A percentile compares a stretch with the other conserved stretches of the same genome.
Conservation (phyloP, 306 rosid species). For the Glycine tomentella region DNA sequence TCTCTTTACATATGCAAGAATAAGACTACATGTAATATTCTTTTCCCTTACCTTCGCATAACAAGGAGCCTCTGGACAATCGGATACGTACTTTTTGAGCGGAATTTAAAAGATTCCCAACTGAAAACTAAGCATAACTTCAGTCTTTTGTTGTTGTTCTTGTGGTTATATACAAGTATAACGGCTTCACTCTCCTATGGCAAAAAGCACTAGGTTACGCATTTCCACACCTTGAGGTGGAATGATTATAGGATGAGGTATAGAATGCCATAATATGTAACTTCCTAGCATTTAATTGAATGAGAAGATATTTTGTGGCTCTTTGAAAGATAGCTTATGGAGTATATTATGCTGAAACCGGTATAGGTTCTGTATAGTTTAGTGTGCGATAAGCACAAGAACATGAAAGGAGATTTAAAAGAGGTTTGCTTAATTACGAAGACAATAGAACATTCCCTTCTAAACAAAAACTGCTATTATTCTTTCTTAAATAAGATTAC, state of each 20-base stretch:
- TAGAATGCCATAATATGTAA: background rate
- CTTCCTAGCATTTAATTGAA: conserved; percentile 7
- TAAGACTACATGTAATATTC: too few relatives aligned
- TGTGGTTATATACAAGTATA: background rate
- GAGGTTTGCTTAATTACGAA: too few relatives aligned
- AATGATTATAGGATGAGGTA: conserved; percentile 15
- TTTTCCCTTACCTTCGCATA: too few relatives aligned
- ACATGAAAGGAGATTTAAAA: too few relatives aligned
- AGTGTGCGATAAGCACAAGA: too few relatives aligned
- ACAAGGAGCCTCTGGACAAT: too few relatives aligned
- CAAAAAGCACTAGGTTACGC: background rate
- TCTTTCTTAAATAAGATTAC: too few relatives aligned
- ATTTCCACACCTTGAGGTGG: conserved; percentile 14
- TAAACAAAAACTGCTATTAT: too few relatives aligned
- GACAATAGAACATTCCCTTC: too few relatives aligned
- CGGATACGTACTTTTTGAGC: background rate
- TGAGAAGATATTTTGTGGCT: background rate
- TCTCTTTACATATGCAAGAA: too few relatives aligned
- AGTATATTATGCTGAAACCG: background rate
- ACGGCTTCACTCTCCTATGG: background rate
- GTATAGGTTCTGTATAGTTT: too few relatives aligned
- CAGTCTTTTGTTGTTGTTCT: background rate
- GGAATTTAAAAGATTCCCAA: background rate
- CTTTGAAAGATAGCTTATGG: conserved; percentile 6
- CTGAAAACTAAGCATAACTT: background rate